A percentile compares a stretch with the other conserved stretches of the same genome.
Conservation (phyloP, 192 early-diverging fungal species). For the Chytriomyces hyalinus region DNA sequence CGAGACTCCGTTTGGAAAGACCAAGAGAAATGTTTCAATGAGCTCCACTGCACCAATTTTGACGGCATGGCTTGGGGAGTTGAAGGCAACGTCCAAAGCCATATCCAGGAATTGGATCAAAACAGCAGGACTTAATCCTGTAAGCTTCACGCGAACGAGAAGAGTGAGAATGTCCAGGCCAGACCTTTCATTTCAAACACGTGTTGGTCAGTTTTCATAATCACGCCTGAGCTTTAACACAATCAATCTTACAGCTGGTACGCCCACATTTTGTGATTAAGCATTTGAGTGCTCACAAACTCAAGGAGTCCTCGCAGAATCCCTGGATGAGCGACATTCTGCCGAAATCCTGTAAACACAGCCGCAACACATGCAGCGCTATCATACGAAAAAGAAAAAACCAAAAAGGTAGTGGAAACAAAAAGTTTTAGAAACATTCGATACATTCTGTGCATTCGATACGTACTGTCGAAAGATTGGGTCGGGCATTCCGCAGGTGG, state of each 20-base stretch:
- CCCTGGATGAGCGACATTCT: constrained; percentile 39
- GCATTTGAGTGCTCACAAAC: constrained; percentile 58
- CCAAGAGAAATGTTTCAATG: constrained; percentile 56
- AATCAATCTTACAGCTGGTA: constrained; percentile 54
- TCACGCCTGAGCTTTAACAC: not conserved
- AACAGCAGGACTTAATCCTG: constrained; percentile 50
- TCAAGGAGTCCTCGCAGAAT: constrained; percentile 59
- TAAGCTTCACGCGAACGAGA: constrained; percentile 56
- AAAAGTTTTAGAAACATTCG: not conserved
- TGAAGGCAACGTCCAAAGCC: constrained; percentile 55
- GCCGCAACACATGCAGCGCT: constrained; percentile 51
- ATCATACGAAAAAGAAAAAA: not conserved
- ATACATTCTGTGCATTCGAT: constrained; percentile 6
- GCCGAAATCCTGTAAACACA: constrained; percentile 55
- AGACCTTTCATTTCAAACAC: constrained; percentile 37
- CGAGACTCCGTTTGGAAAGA: constrained; percentile 59
- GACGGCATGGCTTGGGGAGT: constrained; percentile 54
- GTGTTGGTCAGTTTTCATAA: not conserved
- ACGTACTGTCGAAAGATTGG: constrained; percentile 51
- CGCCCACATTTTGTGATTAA: constrained; percentile 59
- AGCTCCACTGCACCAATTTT: constrained; percentile 58
- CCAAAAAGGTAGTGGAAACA: not conserved
- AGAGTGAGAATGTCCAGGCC: constrained; percentile 59
- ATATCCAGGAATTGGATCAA: constrained; percentile 59
- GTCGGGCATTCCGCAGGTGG: constrained; percentile 62